Evolutionary conservation across 805 yeast genomes (phyloP), one percentile per base, ranked within the genome.

Genomic region (Yamadazyma tumulicola): DNA sequence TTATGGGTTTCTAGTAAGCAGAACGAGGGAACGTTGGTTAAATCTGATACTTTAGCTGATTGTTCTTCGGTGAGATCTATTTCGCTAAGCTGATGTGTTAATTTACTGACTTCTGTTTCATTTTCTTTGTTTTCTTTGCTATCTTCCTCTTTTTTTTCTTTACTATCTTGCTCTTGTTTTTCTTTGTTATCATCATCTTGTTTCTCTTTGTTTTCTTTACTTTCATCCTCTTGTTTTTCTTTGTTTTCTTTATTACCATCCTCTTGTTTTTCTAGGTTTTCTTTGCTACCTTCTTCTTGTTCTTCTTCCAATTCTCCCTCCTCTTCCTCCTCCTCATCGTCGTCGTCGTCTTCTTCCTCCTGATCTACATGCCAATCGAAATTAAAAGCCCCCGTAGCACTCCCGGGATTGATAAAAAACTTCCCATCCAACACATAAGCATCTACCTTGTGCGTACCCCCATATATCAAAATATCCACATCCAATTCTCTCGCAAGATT

Each of bases 331-430:
- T 54, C 68, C 16, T 32, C 47, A n/a, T 45, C 48, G 16, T 41
- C 50, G 2, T 54, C 60, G 4, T 54, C 63, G 3, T 71, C 69
- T 3, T 72, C 80, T 1, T 52, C 60, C 13, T 73, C 77, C 2
- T 68, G 72, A 5, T 66, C 69, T 38, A 79, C 79, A 61, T 79
- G 77, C 49, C 79, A 81, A 32, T 57, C 61, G 20, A 84, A 73
- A 27, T 74, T 72, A 45, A 74, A 77, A 0, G 97, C 96, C 17
- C 98, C 98, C 0, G 97, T 89, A 26, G 95, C 95, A 53, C 95
- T 83, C 0, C 98, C 98, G 0, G 98, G 97, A 55, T 86, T 91
- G n/a, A 93, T 74, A 52, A 93, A 93, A 56, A 89, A 86, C 59
- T 85, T 86, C 15, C 94, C 95, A 45, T 88, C 97, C 38, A 89